Evolutionary conservation across 176 grass and related monocot species (phyloP), one percentile per base, ranked within the genome.

Genomic region (Hordeum marinum): DNA sequence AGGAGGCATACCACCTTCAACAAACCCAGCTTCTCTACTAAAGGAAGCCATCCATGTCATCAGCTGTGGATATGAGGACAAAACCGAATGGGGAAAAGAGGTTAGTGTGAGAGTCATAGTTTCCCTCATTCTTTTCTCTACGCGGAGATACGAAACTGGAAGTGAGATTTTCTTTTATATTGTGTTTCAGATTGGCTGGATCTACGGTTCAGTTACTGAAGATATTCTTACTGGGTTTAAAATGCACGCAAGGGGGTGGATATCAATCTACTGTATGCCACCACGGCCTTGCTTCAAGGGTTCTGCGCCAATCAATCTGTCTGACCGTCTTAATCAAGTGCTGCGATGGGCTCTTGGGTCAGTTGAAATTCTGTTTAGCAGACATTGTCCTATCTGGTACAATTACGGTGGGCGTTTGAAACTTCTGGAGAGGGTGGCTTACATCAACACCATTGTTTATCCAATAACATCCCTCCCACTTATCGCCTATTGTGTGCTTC

Each of bases 11-110:
- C 92, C 96, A 81, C 93, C 91, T 84, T 98, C 96, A 83, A 94
- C 93, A 50, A 93, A 94, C 78, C 93, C 93, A 79, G 93, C 93
- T 34, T 94, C 93, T 89, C 91, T 98, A 41, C 83, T 98, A 15
- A 98, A 98, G 82, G 96, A 98, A 94, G 96, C 96, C 45, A 98
- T 98, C 79, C 90, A 94, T 90, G 96, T 98, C 55, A 95, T 98
- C 77, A 98, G 93, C 80, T 98, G 96, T 90, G 96, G 92, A 20
- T 98, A 95, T 3, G 96, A 98, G 85, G 96, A 98, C 87, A 98
- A 98, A 75, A 98, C 96, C 63, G 93, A 94, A 88, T 98, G 96
- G 96, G 96, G 96, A 41, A 98, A 94, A 95, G 93, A 98, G 96
- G 96, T 98, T 85, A 85, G 92, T 87, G 35, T 72, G 68, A 7